A percentile compares a stretch with the other conserved stretches of the same genome.
These are phyloP conservation scores for Zoysia matrella DNA, from an alignment of 202 grass and related monocot genomes.

Conservation along the genomic window DNA sequence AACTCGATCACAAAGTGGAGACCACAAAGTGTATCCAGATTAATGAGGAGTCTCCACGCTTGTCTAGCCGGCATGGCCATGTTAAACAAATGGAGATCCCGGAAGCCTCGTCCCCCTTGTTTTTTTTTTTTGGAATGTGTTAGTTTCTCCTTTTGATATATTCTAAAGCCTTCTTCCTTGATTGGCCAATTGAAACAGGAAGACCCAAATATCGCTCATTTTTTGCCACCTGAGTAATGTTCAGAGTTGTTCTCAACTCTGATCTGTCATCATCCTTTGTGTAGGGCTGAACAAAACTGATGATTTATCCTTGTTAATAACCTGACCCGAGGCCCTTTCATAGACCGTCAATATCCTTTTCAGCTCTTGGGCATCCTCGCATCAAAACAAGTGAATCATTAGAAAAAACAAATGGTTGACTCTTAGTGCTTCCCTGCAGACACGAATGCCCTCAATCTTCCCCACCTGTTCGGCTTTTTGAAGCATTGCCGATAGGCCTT, in stretches of 20 bases:
- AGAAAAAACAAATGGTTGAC: background rate
- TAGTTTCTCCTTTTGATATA: too few species aligned
- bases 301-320: background rate
- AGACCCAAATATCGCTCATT: background rate
- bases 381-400: background rate
- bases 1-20: too few species aligned
- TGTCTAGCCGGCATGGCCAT: too few species aligned
- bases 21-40: too few species aligned
- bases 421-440: background rate
- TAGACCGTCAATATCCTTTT: background rate
- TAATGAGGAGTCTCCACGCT: too few species aligned
- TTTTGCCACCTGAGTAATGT: background rate
- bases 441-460: background rate
- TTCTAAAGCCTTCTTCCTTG: too few species aligned
- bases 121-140: too few species aligned
- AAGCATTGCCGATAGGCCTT: background rate
- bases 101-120: too few species aligned
- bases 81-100: too few species aligned
- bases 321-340: background rate
- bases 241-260: rapidly evolving
- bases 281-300: background rate
- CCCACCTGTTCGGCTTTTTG: background rate
- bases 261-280: background rate
- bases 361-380: too few species aligned
- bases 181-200: too few species aligned